phyloP scores from a whole-genome alignment of 352 stramenopile species.

The Phytophthora crassamura region DNA sequence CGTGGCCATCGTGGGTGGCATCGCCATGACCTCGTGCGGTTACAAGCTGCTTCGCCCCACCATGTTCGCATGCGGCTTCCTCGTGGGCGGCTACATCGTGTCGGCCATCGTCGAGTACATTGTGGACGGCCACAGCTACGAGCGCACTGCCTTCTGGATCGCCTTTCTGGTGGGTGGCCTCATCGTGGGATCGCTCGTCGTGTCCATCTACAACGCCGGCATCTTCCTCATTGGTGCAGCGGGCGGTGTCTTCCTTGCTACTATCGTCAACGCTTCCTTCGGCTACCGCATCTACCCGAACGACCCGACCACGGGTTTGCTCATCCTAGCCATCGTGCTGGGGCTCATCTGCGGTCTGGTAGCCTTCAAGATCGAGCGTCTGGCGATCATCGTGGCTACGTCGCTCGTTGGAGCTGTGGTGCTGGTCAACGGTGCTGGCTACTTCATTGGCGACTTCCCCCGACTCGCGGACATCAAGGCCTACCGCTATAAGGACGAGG shows the following conservation, averaged over 20 bases:
- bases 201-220: conserved; percentile 54
- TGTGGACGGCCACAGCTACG: conserved; percentile 51
- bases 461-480: conserved; percentile 43
- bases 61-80: conserved; percentile 70
- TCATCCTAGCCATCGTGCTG: conserved; percentile 52
- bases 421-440: conserved; percentile 59
- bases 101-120: conserved; percentile 51
- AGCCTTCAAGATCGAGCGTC: conserved; percentile 52
- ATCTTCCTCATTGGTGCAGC: conserved; percentile 62
- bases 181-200: conserved; percentile 56
- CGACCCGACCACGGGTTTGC: conserved; percentile 48
- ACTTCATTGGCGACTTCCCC: conserved; percentile 68
- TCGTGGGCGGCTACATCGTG: conserved; percentile 57
- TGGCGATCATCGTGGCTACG: conserved; percentile 64
- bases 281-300: conserved; percentile 60
- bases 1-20: conserved; percentile 53
- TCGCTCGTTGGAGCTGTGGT: conserved; percentile 55
- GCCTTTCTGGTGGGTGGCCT: conserved; percentile 57
- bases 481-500: conserved; percentile 43
- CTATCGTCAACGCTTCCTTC: conserved; percentile 56
- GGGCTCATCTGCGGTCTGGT: conserved; percentile 52
- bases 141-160: conserved; percentile 58
- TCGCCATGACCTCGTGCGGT: conserved; percentile 47
- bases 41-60: conserved; percentile 62
- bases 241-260: conserved; percentile 50